Conservation (phyloP, 2,329 filamentous ascomycete genomes). For the Falciphora oryzae region DNA sequence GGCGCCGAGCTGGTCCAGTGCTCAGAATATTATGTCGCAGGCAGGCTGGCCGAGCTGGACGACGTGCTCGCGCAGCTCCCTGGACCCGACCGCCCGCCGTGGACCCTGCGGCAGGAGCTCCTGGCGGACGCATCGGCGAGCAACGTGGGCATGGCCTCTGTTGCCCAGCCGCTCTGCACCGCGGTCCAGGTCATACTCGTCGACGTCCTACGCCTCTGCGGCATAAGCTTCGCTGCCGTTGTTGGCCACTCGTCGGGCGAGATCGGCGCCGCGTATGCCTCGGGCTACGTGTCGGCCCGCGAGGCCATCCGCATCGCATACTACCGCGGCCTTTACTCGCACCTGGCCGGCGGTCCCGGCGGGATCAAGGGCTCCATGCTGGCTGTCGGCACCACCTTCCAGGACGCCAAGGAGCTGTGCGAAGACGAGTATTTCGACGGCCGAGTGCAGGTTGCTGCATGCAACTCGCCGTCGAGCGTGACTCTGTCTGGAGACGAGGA, state of each 20-base stretch:
- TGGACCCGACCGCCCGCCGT: conserved; percentile 19
- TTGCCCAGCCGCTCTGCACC: conserved; percentile 10
- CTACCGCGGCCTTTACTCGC: background rate
- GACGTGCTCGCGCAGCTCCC: background rate
- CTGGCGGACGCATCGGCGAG: conserved; percentile 21
- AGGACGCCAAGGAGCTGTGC: conserved; percentile 6
- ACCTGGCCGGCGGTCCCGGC: background rate
- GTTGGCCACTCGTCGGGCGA: conserved; percentile 14
- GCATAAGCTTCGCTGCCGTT: conserved; percentile 4
- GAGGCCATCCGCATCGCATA: conserved; percentile 9
- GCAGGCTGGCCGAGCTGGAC: conserved; percentile 25
- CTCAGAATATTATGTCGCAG: no score
- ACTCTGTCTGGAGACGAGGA: conserved; percentile 36
- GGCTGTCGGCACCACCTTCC: conserved; percentile 29
- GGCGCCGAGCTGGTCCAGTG: conserved; percentile 19
- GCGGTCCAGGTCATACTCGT: conserved; percentile 12
- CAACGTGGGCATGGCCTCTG: no score
- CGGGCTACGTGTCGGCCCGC: conserved; percentile 4
- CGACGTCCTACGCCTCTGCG: background rate
- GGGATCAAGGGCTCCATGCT: conserved; percentile 28
- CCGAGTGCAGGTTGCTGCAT: conserved; percentile 21
- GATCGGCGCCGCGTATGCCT: conserved; percentile 16
- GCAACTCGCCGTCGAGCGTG: conserved; percentile 23
- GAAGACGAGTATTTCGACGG: no score
- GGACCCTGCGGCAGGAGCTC: conserved; percentile 27